Evolutionary conservation across 108 stramenopile genomes (phyloP).

Genomic region (Aurantiochytrium sp.): DNA sequence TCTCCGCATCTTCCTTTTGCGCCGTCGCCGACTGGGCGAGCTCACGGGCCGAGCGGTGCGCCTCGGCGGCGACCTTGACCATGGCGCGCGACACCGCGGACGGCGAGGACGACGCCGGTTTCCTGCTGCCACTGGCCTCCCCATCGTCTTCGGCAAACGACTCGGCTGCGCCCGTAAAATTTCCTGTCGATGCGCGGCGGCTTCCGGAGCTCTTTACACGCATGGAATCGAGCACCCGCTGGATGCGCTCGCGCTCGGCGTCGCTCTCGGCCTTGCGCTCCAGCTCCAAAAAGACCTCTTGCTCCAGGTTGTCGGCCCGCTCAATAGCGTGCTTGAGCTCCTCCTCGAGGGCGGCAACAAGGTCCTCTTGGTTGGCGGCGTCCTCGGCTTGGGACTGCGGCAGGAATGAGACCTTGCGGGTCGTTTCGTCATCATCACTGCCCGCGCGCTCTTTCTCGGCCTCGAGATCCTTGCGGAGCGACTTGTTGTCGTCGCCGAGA

Average conservation of each 20-base stretch:
- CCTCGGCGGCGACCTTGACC: not conserved
- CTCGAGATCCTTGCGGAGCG: not conserved
- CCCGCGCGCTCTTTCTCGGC: not conserved
- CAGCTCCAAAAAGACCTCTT: not conserved
- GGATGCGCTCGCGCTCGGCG: constrained; percentile 1
- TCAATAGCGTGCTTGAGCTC: not conserved
- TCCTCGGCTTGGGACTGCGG: too few species aligned
- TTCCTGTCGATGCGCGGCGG: not conserved
- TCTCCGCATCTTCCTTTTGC: too few species aligned
- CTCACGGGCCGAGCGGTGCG: not conserved
- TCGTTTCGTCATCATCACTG: too few species aligned
- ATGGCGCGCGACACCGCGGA: not conserved
- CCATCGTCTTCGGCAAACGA: too few species aligned
- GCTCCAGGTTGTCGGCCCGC: constrained; percentile 23
- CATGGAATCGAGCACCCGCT: not conserved
- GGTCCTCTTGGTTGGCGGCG: too few species aligned
- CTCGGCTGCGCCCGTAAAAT: not conserved
- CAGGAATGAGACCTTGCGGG: too few species aligned
- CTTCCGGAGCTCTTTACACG: not conserved
- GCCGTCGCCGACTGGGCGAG: not conserved
- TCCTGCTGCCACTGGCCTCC: too few species aligned
- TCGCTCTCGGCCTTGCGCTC: not conserved
- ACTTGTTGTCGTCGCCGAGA: not conserved
- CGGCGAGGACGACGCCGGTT: not conserved
- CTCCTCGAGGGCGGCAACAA: not conserved